Percentiles rank a stretch among this genome's conserved stretches.
These are phyloP conservation scores for Arabis alpina DNA, from an alignment of 345 rosid genomes.

Conservation along the genomic window DNA sequence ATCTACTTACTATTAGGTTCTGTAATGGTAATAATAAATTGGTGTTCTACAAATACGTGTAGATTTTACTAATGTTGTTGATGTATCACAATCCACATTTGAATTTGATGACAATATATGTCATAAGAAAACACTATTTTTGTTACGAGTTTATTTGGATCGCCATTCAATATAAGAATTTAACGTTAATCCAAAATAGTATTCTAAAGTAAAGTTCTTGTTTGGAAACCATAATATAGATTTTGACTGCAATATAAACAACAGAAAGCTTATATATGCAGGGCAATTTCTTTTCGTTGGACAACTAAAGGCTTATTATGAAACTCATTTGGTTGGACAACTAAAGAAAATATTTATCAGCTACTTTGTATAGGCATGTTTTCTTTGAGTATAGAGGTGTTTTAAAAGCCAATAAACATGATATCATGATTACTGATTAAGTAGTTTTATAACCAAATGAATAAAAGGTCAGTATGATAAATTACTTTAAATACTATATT, in stretches of 20 bases:
- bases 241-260: too few relatives aligned
- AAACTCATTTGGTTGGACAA: constrained; percentile 14
- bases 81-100: neutral
- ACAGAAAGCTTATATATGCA: too few relatives aligned
- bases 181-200: too few relatives aligned
- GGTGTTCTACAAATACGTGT: neutral
- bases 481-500: neutral
- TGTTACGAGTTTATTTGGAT: too few relatives aligned
- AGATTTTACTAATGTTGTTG: neutral
- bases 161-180: too few relatives aligned
- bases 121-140: neutral
- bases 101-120: neutral
- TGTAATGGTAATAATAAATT: constrained; percentile 6
- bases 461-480: constrained; percentile 25
- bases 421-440: constrained; percentile 43
- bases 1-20: neutral
- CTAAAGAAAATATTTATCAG: neutral
- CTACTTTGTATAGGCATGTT: constrained; percentile 11
- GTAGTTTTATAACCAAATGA: constrained; percentile 5
- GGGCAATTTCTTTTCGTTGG: too few relatives aligned
- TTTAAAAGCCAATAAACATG: constrained; percentile 33
- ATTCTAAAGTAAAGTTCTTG: too few relatives aligned
- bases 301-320: neutral
- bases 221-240: too few relatives aligned
- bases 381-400: constrained; percentile 13